Conservation (phyloP, 805 yeast genomes). For the Naumovozyma dairenensis region DNA sequence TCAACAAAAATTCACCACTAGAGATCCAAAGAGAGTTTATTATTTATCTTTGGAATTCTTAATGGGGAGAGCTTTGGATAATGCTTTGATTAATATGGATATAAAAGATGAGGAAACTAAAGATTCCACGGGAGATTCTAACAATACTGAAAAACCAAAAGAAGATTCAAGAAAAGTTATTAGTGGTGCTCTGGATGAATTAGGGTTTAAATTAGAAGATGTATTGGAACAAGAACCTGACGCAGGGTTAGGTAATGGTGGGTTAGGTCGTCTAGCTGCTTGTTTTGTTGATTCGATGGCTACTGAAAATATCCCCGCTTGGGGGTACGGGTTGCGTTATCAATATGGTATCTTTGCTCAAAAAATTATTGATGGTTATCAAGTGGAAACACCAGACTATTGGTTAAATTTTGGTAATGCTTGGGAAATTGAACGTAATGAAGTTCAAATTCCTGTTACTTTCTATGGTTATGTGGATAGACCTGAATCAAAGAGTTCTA, state of each 20-base stretch:
- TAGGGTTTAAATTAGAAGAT: conserved; percentile 86
- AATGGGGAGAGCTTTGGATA: conserved; percentile 93
- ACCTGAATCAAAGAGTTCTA: conserved; percentile 36
- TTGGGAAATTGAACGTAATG: conserved; percentile 85
- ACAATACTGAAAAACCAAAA: conserved; percentile 6
- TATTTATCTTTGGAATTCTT: conserved; percentile 80
- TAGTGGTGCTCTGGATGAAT: conserved; percentile 45
- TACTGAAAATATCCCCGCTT: conserved; percentile 79
- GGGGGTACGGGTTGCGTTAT: conserved; percentile 94
- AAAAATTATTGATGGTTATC: conserved; percentile 82
- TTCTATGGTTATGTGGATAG: conserved; percentile 76
- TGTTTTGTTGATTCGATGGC: conserved; percentile 86
- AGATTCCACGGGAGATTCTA: conserved; percentile 5
- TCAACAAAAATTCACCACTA: conserved; percentile 77
- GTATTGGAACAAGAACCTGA: conserved; percentile 80
- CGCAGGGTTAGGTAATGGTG: conserved; percentile 93
- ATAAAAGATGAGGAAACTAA: conserved; percentile 21
- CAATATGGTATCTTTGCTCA: conserved; percentile 91
- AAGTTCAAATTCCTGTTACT: conserved; percentile 81
- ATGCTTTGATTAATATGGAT: conserved; percentile 76
- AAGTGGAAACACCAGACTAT: conserved; percentile 89
- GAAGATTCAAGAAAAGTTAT: conserved; percentile 42
- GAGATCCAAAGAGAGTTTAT: conserved; percentile 78
- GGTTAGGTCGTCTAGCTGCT: conserved; percentile 88
- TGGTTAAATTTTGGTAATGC: conserved; percentile 87